A percentile compares a stretch with the other conserved stretches of the same genome.
Conservation (phyloP, 75 land plant species). For the Picea glauca region DNA sequence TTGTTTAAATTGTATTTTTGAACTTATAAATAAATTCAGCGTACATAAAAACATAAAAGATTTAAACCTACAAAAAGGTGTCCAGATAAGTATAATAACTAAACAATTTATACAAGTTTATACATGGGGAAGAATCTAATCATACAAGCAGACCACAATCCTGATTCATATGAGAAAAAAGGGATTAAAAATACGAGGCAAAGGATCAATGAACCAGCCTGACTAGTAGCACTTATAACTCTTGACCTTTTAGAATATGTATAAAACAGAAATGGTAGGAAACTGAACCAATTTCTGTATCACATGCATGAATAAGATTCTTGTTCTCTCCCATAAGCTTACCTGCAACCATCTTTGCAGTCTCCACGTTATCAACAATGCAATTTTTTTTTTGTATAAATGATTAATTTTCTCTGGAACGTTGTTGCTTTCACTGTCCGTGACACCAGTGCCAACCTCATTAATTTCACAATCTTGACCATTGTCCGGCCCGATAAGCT, state of each 20-base stretch:
- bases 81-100: too few species aligned
- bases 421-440: neutral
- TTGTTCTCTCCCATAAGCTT: conserved; percentile 68
- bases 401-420: conserved; percentile 13
- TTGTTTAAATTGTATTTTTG: too few species aligned
- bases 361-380: conserved; percentile 57
- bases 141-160: too few species aligned
- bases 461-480: neutral
- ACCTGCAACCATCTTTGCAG: conserved; percentile 51
- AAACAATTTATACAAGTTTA: too few species aligned
- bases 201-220: too few species aligned
- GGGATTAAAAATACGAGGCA: too few species aligned
- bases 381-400: conserved; percentile 52
- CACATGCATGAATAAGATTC: conserved; percentile 81
- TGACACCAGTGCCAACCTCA: neutral
- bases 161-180: too few species aligned
- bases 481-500: neutral
- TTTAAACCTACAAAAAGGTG: too few species aligned
- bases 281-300: conserved; percentile 14
- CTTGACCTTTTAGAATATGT: neutral
- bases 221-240: too few species aligned
- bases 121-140: too few species aligned
- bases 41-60: too few species aligned
- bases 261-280: neutral
- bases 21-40: too few species aligned